Percentiles rank a stretch among this genome's conserved stretches.
phyloP scores from a whole-genome alignment of 495 filamentous ascomycete genomes.

The Penicillium flavigenum region DNA sequence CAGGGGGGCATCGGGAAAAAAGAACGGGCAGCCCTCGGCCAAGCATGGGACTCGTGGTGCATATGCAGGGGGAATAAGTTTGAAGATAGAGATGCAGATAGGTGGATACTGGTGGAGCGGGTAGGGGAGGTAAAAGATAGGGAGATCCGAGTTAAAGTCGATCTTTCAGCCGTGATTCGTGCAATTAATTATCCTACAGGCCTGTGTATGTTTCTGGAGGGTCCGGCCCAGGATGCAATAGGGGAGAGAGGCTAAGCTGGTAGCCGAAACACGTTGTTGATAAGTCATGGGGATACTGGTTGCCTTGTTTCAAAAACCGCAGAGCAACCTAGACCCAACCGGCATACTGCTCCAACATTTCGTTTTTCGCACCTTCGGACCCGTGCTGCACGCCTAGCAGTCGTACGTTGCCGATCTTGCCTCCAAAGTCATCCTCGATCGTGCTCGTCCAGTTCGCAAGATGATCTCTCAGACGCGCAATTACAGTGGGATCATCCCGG shows the following conservation, averaged over 20 bases:
- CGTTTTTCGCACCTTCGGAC: slow-evolving; percentile 75
- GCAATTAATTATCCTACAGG: slow-evolving; percentile 9
- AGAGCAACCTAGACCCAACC: slow-evolving; percentile 53
- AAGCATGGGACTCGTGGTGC: slow-evolving; percentile 11
- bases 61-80: slow-evolving; percentile 15
- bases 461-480: slow-evolving; percentile 59
- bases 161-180: slow-evolving; percentile 15
- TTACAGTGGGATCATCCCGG: slow-evolving; percentile 67
- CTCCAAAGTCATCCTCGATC: slow-evolving; percentile 50
- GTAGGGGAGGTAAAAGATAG: slow-evolving; percentile 3
- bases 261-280: slow-evolving; percentile 5
- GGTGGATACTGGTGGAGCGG: slow-evolving; percentile 6
- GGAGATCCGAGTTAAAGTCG: slow-evolving; percentile 11
- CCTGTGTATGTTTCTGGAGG: slow-evolving; percentile 4
- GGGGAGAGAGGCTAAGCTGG: not conserved
- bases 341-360: slow-evolving; percentile 59
- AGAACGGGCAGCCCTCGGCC: slow-evolving; percentile 1
- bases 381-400: slow-evolving; percentile 82
- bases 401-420: slow-evolving; percentile 68
- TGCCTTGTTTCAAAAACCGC: not conserved
- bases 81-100: slow-evolving; percentile 11
- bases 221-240: slow-evolving; percentile 10
- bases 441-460: slow-evolving; percentile 62
- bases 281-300: not conserved
- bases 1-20: slow-evolving; percentile 3